A percentile compares a stretch with the other conserved stretches of the same genome.
Conservation (phyloP, 495 filamentous ascomycete species). For the Neurospora discreta region DNA sequence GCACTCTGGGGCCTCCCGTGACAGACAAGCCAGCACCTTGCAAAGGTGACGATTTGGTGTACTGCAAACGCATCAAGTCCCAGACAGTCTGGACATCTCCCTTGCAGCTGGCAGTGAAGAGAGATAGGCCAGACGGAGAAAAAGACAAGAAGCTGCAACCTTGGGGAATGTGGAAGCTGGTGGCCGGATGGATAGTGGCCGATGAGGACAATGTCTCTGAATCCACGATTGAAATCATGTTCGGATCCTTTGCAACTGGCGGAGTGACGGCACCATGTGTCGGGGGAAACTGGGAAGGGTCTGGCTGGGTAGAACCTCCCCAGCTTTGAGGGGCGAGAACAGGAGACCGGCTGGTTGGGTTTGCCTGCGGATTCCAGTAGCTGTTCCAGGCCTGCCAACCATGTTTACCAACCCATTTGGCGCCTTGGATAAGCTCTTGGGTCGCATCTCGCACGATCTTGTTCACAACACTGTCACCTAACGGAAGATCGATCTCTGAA, state of each 20-base stretch:
- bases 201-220: slow-evolving; percentile 47
- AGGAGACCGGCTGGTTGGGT: slow-evolving; percentile 29
- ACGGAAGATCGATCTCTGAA: slow-evolving; percentile 65
- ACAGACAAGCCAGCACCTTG: slow-evolving; percentile 25
- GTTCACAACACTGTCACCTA: slow-evolving; percentile 71
- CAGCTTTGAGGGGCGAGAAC: slow-evolving; percentile 18
- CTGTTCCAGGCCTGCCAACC: slow-evolving; percentile 78
- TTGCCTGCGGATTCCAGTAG: slow-evolving; percentile 59
- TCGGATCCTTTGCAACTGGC: slow-evolving; percentile 50
- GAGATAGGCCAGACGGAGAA: slow-evolving; percentile 67
- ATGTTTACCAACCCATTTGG: slow-evolving; percentile 77
- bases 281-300: slow-evolving; percentile 54
- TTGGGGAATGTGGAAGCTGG: slow-evolving; percentile 68
- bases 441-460: slow-evolving; percentile 78
- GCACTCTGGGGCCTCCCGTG: slow-evolving; percentile 42
- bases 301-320: slow-evolving; percentile 24
- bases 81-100: slow-evolving; percentile 88
- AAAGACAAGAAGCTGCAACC: slow-evolving; percentile 91
- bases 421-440: slow-evolving; percentile 81
- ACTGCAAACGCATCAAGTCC: slow-evolving; percentile 72
- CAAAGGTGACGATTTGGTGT: slow-evolving; percentile 41
- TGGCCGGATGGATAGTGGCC: slow-evolving; percentile 47
- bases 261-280: slow-evolving; percentile 52
- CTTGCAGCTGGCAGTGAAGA: slow-evolving; percentile 84
- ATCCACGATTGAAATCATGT: slow-evolving; percentile 77